Conservation (phyloP, 768 basidiomycete species). For the Amanita muscaria region DNA sequence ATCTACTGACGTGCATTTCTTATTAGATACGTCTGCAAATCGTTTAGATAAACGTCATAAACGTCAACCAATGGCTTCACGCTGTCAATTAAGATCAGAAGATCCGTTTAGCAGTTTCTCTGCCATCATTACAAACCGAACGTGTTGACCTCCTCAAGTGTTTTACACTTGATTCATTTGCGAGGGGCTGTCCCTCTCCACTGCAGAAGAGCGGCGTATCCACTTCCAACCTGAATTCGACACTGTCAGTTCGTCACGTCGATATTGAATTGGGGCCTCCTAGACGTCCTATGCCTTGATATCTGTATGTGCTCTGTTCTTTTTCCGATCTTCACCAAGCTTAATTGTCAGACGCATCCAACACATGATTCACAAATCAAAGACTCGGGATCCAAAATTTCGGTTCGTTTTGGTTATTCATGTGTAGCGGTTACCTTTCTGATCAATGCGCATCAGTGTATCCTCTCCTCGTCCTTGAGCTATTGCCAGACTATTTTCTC, state of each 20-base stretch:
- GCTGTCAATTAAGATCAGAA: no score
- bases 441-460: background rate
- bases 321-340: background rate
- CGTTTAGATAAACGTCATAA: no score
- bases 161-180: background rate
- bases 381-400: background rate
- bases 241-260: background rate
- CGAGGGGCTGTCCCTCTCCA: background rate
- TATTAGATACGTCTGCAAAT: no score
- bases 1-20: no score
- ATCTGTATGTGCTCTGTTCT: background rate
- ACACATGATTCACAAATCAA: slow-evolving; percentile 4
- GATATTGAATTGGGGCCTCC: slow-evolving; percentile 1
- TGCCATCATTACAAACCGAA: no score
- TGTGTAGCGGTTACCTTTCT: no score
- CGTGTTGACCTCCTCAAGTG: no score
- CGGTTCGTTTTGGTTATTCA: background rate
- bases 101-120: no score
- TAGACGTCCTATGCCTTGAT: slow-evolving; percentile 2
- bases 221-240: background rate
- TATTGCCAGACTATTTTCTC: slow-evolving; percentile 3
- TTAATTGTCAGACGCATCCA: background rate
- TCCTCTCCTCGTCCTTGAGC: slow-evolving; percentile 3
- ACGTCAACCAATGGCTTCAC: no score
- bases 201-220: background rate